A percentile compares a stretch with the other conserved stretches of the same genome.
Conservation (phyloP, 1,139 yeast species). For the Pichia sp. region DNA sequence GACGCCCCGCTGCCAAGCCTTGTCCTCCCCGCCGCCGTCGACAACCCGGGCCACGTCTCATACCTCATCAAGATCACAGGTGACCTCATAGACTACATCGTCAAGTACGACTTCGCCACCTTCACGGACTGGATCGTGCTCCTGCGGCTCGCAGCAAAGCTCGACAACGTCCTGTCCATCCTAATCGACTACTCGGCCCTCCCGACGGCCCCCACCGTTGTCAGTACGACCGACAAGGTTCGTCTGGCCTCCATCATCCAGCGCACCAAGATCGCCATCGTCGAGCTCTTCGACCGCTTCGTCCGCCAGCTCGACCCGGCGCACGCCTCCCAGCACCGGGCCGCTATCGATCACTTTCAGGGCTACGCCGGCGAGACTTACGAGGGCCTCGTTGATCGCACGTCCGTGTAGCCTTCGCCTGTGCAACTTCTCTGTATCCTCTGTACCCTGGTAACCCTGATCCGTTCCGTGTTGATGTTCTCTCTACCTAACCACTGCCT, state of each 20-base stretch:
- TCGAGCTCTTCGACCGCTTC: slow-evolving; percentile 27
- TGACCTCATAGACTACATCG: slow-evolving; percentile 59
- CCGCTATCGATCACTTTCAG: slow-evolving; percentile 20
- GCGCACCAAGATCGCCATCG: slow-evolving; percentile 29
- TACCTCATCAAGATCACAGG: slow-evolving; percentile 60
- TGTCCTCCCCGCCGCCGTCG: slow-evolving; percentile 12
- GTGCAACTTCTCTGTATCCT: too few species aligned
- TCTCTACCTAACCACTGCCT: background rate
- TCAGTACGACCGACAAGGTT: slow-evolving; percentile 32
- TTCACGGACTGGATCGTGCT: slow-evolving; percentile 24
- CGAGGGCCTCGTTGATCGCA: slow-evolving; percentile 33
- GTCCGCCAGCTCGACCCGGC: slow-evolving; percentile 11
- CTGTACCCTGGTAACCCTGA: too few species aligned
- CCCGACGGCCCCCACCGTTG: background rate
- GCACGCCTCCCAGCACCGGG: slow-evolving; percentile 7
- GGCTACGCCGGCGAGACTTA: slow-evolving; percentile 31
- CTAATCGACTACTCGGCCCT: slow-evolving; percentile 27
- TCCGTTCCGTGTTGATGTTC: too few species aligned
- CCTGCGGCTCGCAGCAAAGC: slow-evolving; percentile 23
- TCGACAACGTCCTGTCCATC: slow-evolving; percentile 30
- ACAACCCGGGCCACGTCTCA: slow-evolving; percentile 47
- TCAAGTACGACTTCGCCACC: slow-evolving; percentile 38
- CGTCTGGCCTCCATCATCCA: slow-evolving; percentile 31
- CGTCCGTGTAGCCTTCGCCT: slow-evolving; percentile 24
- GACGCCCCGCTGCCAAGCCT: background rate